Evolutionary conservation across 176 grass and related monocot species (phyloP).

Genomic region (Thalia dealbata): DNA sequence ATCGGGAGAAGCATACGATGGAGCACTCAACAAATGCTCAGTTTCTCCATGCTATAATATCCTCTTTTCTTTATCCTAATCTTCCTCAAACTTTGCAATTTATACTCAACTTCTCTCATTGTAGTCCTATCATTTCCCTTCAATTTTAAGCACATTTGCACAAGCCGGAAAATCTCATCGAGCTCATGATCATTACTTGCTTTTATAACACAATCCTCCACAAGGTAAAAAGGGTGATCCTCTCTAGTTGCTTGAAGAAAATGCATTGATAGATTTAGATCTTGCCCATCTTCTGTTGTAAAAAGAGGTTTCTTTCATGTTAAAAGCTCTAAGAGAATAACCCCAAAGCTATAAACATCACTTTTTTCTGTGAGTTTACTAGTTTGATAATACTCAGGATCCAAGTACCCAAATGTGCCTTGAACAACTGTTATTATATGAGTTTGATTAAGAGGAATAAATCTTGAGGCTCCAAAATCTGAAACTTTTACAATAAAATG

Average conservation of each 20-base stretch:
- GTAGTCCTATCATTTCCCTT: not conserved
- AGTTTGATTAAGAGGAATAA: not conserved
- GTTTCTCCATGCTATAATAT: not conserved
- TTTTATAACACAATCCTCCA: not conserved
- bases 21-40: not conserved
- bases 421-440: not conserved
- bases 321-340: not conserved
- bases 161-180: not conserved
- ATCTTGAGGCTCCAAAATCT: not conserved
- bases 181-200: not conserved
- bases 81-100: not conserved
- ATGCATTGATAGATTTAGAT: not conserved
- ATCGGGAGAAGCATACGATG: not conserved
- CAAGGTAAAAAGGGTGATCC: not conserved
- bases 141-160: not conserved
- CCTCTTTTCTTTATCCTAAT: not conserved
- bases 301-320: not conserved
- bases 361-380: not conserved
- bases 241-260: not conserved
- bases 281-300: not conserved
- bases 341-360: slow-evolving; percentile 3
- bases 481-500: not conserved
- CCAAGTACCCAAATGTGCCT: not conserved
- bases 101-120: not conserved
- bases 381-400: slow-evolving; percentile 1